These are phyloP conservation scores for Thraustochytrium striatum DNA, from an alignment of 352 stramenopile species.

Conservation along the genomic window DNA sequence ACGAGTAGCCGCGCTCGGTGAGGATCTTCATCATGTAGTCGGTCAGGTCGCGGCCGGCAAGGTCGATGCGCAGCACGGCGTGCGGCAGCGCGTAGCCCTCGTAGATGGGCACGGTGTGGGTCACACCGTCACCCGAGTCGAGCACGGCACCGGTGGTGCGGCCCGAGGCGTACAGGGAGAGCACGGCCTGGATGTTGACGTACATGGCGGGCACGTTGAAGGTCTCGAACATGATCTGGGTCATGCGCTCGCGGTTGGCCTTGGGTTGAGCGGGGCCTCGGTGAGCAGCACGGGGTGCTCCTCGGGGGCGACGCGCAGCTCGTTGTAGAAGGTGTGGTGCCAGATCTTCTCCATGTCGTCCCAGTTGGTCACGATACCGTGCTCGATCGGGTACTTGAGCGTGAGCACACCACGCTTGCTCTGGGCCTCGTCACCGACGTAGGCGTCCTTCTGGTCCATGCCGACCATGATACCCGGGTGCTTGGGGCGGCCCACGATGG, in stretches of 20 bases:
- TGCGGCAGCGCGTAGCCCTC: slow-evolving; percentile 87
- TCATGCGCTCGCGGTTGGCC: slow-evolving; percentile 84
- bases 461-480: slow-evolving; percentile 79
- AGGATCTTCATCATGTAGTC: slow-evolving; percentile 63
- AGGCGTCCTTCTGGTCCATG: slow-evolving; percentile 83
- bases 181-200: slow-evolving; percentile 84
- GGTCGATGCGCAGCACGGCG: slow-evolving; percentile 80
- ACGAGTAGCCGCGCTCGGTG: slow-evolving; percentile 68
- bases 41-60: slow-evolving; percentile 79
- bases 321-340: slow-evolving; percentile 99
- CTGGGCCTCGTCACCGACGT: slow-evolving; percentile 88
- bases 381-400: slow-evolving; percentile 76
- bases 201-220: slow-evolving; percentile 98
- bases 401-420: slow-evolving; percentile 74
- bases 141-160: slow-evolving; percentile 80
- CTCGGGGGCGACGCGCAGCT: slow-evolving; percentile 85
- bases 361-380: slow-evolving; percentile 83
- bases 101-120: slow-evolving; percentile 89
- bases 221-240: slow-evolving; percentile 98
- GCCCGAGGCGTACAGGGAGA: slow-evolving; percentile 81
- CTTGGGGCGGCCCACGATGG: slow-evolving; percentile 61
- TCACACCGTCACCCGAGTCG: slow-evolving; percentile 82
- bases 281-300: slow-evolving; percentile 91
- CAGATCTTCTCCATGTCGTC: slow-evolving; percentile 99
- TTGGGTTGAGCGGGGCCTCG: slow-evolving; percentile 80